A percentile compares a stretch with the other conserved stretches of the same genome.
phyloP scores from a whole-genome alignment of 345 rosid genomes.

The Schrenkiella parvula region DNA sequence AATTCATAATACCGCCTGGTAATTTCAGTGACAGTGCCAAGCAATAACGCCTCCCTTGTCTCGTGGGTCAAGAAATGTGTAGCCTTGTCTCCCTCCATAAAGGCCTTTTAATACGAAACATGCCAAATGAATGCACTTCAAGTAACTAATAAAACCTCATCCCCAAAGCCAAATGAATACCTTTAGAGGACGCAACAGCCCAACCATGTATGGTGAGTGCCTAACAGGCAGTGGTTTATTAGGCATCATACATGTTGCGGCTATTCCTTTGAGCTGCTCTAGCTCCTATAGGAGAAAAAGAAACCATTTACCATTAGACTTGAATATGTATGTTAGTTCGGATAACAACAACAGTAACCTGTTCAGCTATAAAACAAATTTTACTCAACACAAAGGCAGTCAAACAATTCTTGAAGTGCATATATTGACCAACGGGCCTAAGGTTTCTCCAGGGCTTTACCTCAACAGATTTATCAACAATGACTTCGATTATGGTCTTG shows the following conservation, averaged over 20 bases:
- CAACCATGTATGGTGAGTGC: constrained; percentile 85
- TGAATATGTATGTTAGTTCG: background rate
- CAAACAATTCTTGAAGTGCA: constrained; percentile 2
- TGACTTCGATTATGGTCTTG: constrained; percentile 50
- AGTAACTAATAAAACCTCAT: background rate
- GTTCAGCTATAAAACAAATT: constrained; percentile 4
- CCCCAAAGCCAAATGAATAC: constrained; percentile 42
- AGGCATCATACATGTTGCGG: constrained; percentile 88
- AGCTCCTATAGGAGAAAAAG: constrained; percentile 50
- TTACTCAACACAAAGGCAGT: background rate
- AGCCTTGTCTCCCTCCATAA: constrained; percentile 77
- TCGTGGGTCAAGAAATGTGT: constrained; percentile 54
- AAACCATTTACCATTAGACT: background rate
- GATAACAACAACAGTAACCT: background rate
- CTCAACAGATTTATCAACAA: constrained; percentile 89
- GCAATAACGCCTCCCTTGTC: constrained; percentile 47
- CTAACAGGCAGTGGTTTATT: constrained; percentile 88
- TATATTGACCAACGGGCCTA: background rate
- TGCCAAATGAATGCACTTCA: background rate
- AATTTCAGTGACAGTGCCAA: constrained; percentile 58
- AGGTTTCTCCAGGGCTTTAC: constrained; percentile 38
- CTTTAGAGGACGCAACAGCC: constrained; percentile 76
- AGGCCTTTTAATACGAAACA: constrained; percentile 35
- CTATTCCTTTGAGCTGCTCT: constrained; percentile 83
- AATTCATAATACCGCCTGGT: constrained; percentile 71